Evolutionary conservation across 2,329 filamentous ascomycete species (phyloP), one percentile per base, ranked within the genome.

Genomic region (Trichoderma breve): DNA sequence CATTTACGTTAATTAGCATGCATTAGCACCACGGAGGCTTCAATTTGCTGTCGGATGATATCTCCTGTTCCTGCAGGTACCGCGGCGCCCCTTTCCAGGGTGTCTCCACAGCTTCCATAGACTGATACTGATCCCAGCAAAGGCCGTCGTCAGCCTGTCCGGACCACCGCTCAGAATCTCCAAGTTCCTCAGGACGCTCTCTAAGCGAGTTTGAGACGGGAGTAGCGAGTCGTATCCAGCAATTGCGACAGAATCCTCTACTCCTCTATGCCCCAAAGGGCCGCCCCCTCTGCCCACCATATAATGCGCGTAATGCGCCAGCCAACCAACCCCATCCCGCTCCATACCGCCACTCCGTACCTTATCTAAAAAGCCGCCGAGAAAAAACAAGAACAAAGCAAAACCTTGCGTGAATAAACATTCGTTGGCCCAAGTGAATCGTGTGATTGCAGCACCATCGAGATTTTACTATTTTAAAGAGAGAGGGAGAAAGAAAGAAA

Each of bases 61-160:
- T 70, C 68, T 63, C 58, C 60, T 70, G 58, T 70, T 70, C 68
- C 68, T 70, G 68, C 68, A 70, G 68, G 68, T 70, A 64, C 68
- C n/a, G 39, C 67, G 60, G 32, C 60, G 60, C 68, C 68, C 68
- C 68, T 70, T 63, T 70, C 68, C 32, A 55, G 60, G 68, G 60
- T 70, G 57, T 70, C 68, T 70, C 68, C 68, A 70, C 68, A 70
- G 68, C 68, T 63, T 64, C 43, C 43, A 63, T 30, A 57, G 30
- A 15, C 66, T 64, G 57, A 70, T 64, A 15, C 66, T 64, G 57
- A 70, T 64, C 58, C 68, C 57, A 51, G 66, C 57, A 51, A 53
- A 15, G 6, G 6, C 58, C 66, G 55, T 62, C 66, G 57, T 70
- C 66, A 69, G 57, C 55, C 55, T 61, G 55, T 60, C 66, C 28